phyloP scores from a whole-genome alignment of 2,329 filamentous ascomycete genomes.

The Cephalotrichum gorgonifer region DNA sequence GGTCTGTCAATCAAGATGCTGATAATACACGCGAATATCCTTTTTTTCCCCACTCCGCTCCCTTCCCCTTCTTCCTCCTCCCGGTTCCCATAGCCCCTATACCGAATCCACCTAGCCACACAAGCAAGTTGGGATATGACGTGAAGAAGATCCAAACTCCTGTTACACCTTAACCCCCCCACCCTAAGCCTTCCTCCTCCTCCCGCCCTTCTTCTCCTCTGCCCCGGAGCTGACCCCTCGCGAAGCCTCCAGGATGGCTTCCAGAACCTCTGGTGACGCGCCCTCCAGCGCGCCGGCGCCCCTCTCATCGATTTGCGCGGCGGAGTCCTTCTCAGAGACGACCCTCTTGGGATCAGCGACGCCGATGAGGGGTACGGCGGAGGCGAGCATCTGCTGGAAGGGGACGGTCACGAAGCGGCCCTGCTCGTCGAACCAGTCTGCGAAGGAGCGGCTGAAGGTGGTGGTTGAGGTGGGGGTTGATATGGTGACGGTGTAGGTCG shows the following conservation, averaged over 20 bases:
- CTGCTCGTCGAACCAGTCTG: conserved; percentile 63
- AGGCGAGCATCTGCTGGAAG: conserved; percentile 69
- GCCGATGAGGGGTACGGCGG: conserved; percentile 55
- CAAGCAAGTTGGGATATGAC: no score
- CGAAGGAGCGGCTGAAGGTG: conserved; percentile 55
- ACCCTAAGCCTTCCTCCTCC: conserved; percentile 5
- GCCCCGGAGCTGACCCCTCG: conserved; percentile 9
- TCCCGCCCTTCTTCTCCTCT: not conserved
- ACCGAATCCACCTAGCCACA: no score
- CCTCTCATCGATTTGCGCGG: conserved; percentile 17
- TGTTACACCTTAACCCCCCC: not conserved
- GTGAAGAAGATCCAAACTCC: no score
- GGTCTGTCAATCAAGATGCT: no score
- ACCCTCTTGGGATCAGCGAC: conserved; percentile 52
- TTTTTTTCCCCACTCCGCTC: no score
- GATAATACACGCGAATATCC: no score
- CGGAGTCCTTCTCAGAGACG: not conserved
- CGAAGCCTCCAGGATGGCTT: conserved; percentile 31
- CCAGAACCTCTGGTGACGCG: conserved; percentile 35
- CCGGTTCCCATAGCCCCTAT: no score
- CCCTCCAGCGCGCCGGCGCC: conserved; percentile 23
- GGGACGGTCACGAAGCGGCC: conserved; percentile 65
- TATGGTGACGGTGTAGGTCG: conserved; percentile 68
- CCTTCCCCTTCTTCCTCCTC: no score
- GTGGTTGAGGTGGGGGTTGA: conserved; percentile 28